Percentiles rank a stretch among this genome's conserved stretches.
Evolutionary conservation across 352 stramenopile species (phyloP).

Genomic region (Thraustochytrium sp.): DNA sequence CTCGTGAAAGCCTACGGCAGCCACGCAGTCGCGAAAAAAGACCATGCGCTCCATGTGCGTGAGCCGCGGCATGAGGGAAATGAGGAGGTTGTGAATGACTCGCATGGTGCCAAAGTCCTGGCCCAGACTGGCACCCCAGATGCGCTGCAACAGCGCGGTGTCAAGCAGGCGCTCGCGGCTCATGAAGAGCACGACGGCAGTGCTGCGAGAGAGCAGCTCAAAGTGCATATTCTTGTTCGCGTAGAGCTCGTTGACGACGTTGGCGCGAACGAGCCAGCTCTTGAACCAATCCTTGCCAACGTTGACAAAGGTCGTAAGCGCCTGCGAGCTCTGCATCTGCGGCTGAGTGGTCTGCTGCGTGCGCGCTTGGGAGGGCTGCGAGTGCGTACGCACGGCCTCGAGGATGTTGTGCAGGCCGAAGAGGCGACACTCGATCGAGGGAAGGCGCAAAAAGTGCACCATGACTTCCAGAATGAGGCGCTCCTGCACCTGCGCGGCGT

Average conservation of each 20-base stretch:
- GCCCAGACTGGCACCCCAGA: not conserved
- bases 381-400: not conserved
- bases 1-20: not conserved
- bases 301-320: not conserved
- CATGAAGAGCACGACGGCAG: constrained; percentile 8
- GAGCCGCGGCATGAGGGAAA: not conserved
- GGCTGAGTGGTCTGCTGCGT: not conserved
- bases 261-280: not conserved
- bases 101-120: not conserved
- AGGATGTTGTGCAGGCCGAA: constrained; percentile 39
- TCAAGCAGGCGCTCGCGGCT: not conserved
- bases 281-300: constrained; percentile 30
- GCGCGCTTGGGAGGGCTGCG: not conserved
- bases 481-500: not conserved
- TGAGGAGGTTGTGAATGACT: constrained; percentile 16
- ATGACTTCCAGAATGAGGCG: constrained; percentile 7
- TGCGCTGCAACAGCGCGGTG: not conserved
- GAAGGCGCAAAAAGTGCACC: constrained; percentile 13
- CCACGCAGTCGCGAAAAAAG: constrained; percentile 14
- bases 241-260: constrained; percentile 27
- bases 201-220: constrained; percentile 28
- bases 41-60: constrained; percentile 8
- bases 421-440: constrained; percentile 22
- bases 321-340: not conserved
- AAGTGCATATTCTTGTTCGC: constrained; percentile 22